Base-by-base conservation (phyloP, 805 yeast species). In the Teunomyces barrocoloradensis region DNA sequence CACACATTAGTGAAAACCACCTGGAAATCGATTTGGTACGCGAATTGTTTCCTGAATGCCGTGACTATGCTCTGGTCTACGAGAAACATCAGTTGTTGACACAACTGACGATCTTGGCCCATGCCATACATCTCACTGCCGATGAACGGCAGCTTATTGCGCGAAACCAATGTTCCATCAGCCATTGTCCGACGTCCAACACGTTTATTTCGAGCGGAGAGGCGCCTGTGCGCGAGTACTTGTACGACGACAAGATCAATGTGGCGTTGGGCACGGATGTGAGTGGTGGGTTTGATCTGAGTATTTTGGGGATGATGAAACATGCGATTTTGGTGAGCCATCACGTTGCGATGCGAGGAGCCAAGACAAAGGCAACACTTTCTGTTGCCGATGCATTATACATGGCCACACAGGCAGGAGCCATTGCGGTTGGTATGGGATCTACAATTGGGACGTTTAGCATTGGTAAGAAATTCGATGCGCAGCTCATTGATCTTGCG, bases 181-280 rank as follows among this genome's bases (percentile, higher is more conserved):
- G 96, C 4, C 98, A 94, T 66, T 92, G 99, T 68, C 99, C 99
- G 2, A 81, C 89, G 9, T 87, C 96, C 13, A 92, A 92, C 64
- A 82, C 96, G 1, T 82, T 94, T 13, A 77, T 92, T 48, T 84
- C 96, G 0, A 85, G 95, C 9, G 99, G 99, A 13, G 95, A 89
- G 64, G 91, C 96, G 6, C 85, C 89, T 81, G 92, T 9, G 78
- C 85, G 54, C 53, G 63, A 25, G 47, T 78, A 84, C 74, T 68
- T 89, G 36, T 69, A 90, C 46, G 74, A 84, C 40, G 75, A 77
- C 34, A 80, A 78, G 9, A 76, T 89, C 50, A 85, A 87, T 46
- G 95, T 94, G 18, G 81, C 95, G 6, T 73, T 92, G 43, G 78
- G 78, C 13, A 70, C 78, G 5, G 78, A 73, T 48, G 55, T 73